phyloP scores from a whole-genome alignment of 805 yeast genomes.

The Komagataella ulmi region DNA sequence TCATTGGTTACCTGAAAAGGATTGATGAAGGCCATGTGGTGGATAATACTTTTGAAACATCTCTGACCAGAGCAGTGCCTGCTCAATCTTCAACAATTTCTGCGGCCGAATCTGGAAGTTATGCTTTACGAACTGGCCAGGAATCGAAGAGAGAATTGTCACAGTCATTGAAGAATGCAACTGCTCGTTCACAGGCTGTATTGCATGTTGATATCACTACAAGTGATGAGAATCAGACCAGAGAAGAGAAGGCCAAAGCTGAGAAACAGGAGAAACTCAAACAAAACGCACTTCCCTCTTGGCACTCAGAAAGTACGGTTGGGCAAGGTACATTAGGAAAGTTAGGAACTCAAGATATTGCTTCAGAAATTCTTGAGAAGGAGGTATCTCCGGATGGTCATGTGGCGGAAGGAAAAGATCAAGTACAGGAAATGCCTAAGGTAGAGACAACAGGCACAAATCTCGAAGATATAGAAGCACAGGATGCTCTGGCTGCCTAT shows the following conservation, averaged over 20 bases:
- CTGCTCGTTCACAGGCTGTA: conserved; percentile 55
- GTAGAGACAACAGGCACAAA: conserved; percentile 4
- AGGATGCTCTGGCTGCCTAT: conserved; percentile 61
- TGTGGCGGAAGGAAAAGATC: conserved; percentile 3
- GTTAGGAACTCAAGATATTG: conserved; percentile 36
- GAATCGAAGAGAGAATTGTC: conserved; percentile 11
- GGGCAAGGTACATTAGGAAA: conserved; percentile 51
- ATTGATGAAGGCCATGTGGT: conserved; percentile 71
- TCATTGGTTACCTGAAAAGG: conserved; percentile 69
- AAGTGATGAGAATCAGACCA: conserved; percentile 62
- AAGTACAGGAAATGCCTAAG: conserved; percentile 1
- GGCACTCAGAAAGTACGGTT: conserved; percentile 90
- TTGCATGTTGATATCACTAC: conserved; percentile 84
- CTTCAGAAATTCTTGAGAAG: conserved; percentile 11
- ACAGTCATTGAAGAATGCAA: conserved; percentile 19
- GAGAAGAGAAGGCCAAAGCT: conserved; percentile 53
- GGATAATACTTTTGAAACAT: conserved; percentile 81
- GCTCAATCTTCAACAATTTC: conserved; percentile 62
- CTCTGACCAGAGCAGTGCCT: conserved; percentile 73
- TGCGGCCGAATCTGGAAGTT: conserved; percentile 19
- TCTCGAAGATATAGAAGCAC: conserved; percentile 50
- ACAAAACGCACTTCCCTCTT: conserved; percentile 91
- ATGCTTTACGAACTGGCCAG: conserved; percentile 35
- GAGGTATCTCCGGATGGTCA: conserved; percentile 9
- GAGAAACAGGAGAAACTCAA: conserved; percentile 59